These are phyloP conservation scores for Hypsizygus ulmarius DNA, from an alignment of 1,284 basidiomycete species.

Conservation along the genomic window DNA sequence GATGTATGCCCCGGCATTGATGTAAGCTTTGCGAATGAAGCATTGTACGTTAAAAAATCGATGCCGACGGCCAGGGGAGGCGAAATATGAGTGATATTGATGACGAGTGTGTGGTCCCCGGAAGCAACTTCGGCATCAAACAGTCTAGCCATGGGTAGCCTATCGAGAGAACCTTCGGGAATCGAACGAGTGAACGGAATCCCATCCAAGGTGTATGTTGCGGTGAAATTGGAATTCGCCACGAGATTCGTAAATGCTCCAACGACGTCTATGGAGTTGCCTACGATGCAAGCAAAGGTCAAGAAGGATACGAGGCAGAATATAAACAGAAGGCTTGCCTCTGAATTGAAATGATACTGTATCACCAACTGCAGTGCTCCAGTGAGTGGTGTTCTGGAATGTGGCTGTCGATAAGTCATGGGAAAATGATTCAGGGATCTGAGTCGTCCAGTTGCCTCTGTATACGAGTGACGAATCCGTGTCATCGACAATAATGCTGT, in stretches of 20 bases:
- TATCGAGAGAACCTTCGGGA: conserved; percentile 26
- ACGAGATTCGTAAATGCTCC: conserved; percentile 31
- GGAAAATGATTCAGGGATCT: conserved; percentile 16
- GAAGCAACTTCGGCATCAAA: conserved; percentile 31
- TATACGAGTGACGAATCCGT: conserved; percentile 27
- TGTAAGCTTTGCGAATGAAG: conserved; percentile 26
- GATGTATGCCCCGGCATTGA: conserved; percentile 17
- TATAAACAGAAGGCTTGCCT: too few relatives aligned
- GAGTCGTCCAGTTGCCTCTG: conserved; percentile 32
- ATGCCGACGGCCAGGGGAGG: conserved; percentile 31
- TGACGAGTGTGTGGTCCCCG: conserved; percentile 32
- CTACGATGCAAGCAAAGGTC: conserved; percentile 20
- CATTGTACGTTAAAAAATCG: conserved; percentile 38
- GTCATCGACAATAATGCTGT: conserved; percentile 38
- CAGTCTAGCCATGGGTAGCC: conserved; percentile 33
- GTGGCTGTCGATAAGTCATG: conserved; percentile 28
- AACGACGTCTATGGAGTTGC: conserved; percentile 34
- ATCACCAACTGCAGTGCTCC: conserved; percentile 35
- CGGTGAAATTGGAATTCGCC: conserved; percentile 28
- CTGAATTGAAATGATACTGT: conserved; percentile 32
- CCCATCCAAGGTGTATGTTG: conserved; percentile 33
- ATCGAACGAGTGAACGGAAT: conserved; percentile 20
- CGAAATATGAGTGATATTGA: conserved; percentile 35
- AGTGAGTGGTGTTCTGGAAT: conserved; percentile 33
- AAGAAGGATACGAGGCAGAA: not conserved